These are phyloP conservation scores for Schrenkiella parvula DNA, from an alignment of 345 rosid genomes.

Conservation along the genomic window DNA sequence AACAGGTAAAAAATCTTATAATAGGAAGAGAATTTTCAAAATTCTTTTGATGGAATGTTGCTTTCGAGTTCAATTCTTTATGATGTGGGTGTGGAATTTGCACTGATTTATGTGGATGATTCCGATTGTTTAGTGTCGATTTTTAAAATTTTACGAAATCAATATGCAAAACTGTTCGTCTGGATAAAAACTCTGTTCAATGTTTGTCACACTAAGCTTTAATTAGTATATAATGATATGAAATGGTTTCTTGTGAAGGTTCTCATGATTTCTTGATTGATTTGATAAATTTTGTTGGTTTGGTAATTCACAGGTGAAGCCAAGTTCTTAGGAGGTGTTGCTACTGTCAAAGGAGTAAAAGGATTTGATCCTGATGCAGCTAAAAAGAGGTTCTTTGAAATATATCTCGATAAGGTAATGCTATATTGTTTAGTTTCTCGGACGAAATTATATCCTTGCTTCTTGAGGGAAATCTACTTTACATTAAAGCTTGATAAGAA, in stretches of 20 bases:
- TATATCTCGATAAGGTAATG: constrained; percentile 78
- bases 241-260: neutral
- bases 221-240: neutral
- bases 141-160: neutral
- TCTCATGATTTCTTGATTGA: neutral
- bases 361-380: constrained; percentile 63
- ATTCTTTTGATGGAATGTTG: neutral
- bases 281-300: neutral
- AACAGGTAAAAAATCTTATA: constrained; percentile 46
- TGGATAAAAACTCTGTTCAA: neutral
- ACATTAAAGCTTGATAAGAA: neutral
- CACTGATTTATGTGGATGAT: neutral
- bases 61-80: too few relatives aligned
- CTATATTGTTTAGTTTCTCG: too few relatives aligned
- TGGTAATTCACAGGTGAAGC: constrained; percentile 64
- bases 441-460: too few relatives aligned
- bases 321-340: constrained; percentile 87
- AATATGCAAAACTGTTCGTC: neutral
- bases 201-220: neutral
- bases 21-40: neutral
- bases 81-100: neutral
- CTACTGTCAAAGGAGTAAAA: constrained; percentile 72
- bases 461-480: neutral
- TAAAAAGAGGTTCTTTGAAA: constrained; percentile 85
- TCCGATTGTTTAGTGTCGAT: neutral